These are phyloP conservation scores for Kockovaella imperatae DNA, from an alignment of 768 basidiomycete genomes.

Conservation along the genomic window DNA sequence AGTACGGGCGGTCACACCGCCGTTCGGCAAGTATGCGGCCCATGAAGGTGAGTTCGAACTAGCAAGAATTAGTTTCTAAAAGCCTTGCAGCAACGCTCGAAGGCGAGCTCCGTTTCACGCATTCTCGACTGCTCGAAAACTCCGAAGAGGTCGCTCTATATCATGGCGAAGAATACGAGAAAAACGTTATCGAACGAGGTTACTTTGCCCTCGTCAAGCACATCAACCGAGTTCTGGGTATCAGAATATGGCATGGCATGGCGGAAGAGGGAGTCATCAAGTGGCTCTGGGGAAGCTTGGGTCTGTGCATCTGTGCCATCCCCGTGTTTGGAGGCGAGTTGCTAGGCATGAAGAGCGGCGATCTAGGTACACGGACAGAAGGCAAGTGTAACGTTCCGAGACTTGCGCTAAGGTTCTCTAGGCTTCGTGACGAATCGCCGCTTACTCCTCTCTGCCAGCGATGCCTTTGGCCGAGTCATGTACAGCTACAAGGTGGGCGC, in stretches of 20 bases:
- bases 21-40: slow-evolving; percentile 85
- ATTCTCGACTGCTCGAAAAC: slow-evolving; percentile 82
- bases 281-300: slow-evolving; percentile 88
- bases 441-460: slow-evolving; percentile 70
- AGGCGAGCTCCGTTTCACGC: slow-evolving; percentile 81
- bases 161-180: slow-evolving; percentile 81
- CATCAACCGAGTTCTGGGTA: slow-evolving; percentile 67
- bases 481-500: slow-evolving; percentile 72
- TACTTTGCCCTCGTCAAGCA: slow-evolving; percentile 79
- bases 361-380: slow-evolving; percentile 83
- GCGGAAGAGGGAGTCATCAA: slow-evolving; percentile 94
- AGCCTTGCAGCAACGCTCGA: slow-evolving; percentile 60
- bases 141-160: slow-evolving; percentile 61
- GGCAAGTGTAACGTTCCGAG: slow-evolving; percentile 48
- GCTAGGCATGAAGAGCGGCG: slow-evolving; percentile 58
- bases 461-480: slow-evolving; percentile 93
- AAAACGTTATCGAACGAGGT: slow-evolving; percentile 78
- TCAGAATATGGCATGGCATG: slow-evolving; percentile 82
- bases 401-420: slow-evolving; percentile 37
- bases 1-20: slow-evolving; percentile 84
- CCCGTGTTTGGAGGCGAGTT: slow-evolving; percentile 79
- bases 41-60: slow-evolving; percentile 44
- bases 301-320: slow-evolving; percentile 82
- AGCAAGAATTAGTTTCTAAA: not conserved
- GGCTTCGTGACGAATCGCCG: slow-evolving; percentile 96